Evolutionary conservation across 2,329 filamentous ascomycete genomes (phyloP).

Genomic region (Cladosporium sp.): DNA sequence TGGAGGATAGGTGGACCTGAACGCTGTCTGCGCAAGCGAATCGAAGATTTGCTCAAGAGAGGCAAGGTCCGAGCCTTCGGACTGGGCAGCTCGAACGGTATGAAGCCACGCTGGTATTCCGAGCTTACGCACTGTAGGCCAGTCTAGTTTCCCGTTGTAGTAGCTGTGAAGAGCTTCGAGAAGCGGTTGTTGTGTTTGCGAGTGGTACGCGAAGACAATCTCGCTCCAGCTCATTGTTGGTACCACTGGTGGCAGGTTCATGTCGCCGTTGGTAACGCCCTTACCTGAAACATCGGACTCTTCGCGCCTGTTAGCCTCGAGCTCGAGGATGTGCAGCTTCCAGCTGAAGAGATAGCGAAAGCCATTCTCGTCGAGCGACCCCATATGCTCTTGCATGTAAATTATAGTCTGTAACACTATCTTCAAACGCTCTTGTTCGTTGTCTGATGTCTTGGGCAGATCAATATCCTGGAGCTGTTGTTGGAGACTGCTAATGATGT

Average conservation of each 20-base stretch:
- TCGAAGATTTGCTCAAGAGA: constrained; percentile 78
- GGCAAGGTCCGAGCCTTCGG: constrained; percentile 10
- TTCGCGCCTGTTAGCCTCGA: background rate
- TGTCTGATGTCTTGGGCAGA: constrained; percentile 28
- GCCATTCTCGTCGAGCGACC: constrained; percentile 24
- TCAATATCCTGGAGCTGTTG: constrained; percentile 48
- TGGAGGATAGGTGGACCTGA: constrained; percentile 79
- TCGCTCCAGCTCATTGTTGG: constrained; percentile 62
- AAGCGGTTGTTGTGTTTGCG: constrained; percentile 81
- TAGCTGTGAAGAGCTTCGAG: constrained; percentile 70
- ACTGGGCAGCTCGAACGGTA: constrained; percentile 58
- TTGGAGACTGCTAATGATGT: constrained; percentile 22
- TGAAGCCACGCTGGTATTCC: constrained; percentile 95
- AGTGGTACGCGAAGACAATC: constrained; percentile 82
- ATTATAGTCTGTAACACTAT: constrained; percentile 24
- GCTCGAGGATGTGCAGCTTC: constrained; percentile 22
- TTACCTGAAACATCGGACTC: background rate
- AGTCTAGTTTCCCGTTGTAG: constrained; percentile 73
- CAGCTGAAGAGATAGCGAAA: constrained; percentile 31
- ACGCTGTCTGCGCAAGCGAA: constrained; percentile 85
- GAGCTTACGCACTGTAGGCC: constrained; percentile 79
- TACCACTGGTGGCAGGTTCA: constrained; percentile 12
- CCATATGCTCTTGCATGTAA: constrained; percentile 24
- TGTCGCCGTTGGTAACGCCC: constrained; percentile 13
- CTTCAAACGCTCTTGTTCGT: constrained; percentile 24